Conservation (phyloP, 2,329 filamentous ascomycete genomes). For the Dactylella cylindrospora region DNA sequence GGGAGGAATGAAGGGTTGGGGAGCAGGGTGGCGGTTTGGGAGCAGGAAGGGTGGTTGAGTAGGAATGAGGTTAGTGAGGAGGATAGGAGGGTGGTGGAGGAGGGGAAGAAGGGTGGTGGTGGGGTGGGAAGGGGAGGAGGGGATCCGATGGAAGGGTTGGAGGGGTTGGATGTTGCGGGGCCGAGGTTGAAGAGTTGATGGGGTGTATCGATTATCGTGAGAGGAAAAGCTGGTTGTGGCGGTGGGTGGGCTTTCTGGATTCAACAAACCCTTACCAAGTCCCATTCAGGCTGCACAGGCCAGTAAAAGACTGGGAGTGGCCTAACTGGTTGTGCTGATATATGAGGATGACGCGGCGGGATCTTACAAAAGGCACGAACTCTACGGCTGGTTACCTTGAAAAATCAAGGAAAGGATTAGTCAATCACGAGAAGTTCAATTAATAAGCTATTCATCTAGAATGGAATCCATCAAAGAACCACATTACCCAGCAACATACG, state of each 20-base stretch:
- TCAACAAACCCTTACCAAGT: background rate
- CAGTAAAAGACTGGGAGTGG: no score
- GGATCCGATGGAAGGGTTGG: slow-evolving; percentile 92
- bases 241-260: background rate
- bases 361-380: no score
- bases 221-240: no score
- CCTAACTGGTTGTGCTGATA: no score
- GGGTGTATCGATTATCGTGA: slow-evolving; percentile 3
- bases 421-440: no score
- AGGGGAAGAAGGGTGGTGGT: slow-evolving; percentile 55
- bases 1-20: slow-evolving; percentile 86
- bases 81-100: slow-evolving; percentile 65
- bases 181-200: slow-evolving; percentile 63
- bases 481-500: no score
- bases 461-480: no score
- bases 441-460: no score
- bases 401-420: no score
- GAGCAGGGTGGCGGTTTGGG: slow-evolving; percentile 93
- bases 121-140: slow-evolving; percentile 58
- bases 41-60: slow-evolving; percentile 87
- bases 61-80: slow-evolving; percentile 83
- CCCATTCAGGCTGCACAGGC: slow-evolving; percentile 6
- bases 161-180: slow-evolving; percentile 89
- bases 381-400: no score
- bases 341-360: no score